A percentile compares a stretch with the other conserved stretches of the same genome.
Conservation (phyloP, 495 filamentous ascomycete genomes). For the Daldinia vernicosa region DNA sequence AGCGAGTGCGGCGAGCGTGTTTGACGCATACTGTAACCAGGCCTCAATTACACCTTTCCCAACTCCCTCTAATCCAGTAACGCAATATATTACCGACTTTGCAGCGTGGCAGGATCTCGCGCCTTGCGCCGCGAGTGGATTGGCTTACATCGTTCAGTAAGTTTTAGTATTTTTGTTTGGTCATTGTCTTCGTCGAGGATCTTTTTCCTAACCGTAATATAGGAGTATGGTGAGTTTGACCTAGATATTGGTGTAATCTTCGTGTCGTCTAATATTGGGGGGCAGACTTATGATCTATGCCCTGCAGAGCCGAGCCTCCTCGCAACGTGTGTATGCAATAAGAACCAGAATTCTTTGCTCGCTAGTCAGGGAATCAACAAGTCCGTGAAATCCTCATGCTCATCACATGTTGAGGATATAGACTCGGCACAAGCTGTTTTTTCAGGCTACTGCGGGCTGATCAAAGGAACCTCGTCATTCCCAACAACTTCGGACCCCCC, state of each 20-base stretch:
- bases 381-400: constrained; percentile 53
- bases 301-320: constrained; percentile 52
- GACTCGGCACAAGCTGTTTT: constrained; percentile 59
- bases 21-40: constrained; percentile 60
- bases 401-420: constrained; percentile 52
- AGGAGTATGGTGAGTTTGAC: constrained; percentile 50
- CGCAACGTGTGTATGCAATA: constrained; percentile 58
- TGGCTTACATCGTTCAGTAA: constrained; percentile 53
- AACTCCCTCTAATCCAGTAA: constrained; percentile 50
- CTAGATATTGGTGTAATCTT: not conserved
- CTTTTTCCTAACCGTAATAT: constrained; percentile 21
- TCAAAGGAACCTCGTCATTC: constrained; percentile 55
- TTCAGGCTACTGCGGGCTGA: constrained; percentile 58
- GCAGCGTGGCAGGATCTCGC: constrained; percentile 53
- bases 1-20: constrained; percentile 53
- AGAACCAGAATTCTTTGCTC: constrained; percentile 55
- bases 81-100: constrained; percentile 58
- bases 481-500: constrained; percentile 55
- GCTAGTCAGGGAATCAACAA: constrained; percentile 53
- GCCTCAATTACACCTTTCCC: constrained; percentile 46
- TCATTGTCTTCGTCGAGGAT: not conserved
- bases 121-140: constrained; percentile 53
- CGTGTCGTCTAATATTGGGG: constrained; percentile 18
- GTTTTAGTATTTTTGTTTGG: constrained; percentile 17
- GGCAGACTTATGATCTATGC: constrained; percentile 47